These are phyloP conservation scores for Mortierella alpina DNA, from an alignment of 192 early-diverging fungal genomes.

Conservation along the genomic window DNA sequence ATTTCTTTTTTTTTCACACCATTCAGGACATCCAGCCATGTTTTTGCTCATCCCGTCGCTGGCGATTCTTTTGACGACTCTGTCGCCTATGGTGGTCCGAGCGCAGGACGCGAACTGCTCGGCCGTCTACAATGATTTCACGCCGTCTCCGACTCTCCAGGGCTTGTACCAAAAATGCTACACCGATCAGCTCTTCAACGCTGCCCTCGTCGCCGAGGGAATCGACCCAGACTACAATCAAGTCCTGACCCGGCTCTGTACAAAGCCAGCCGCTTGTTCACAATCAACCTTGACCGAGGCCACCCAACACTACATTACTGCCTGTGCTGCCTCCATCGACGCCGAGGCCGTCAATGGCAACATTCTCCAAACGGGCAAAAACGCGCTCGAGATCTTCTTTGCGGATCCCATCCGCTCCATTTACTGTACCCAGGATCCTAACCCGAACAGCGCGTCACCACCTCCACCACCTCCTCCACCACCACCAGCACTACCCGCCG, in stretches of 20 bases:
- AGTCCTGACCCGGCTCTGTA: conserved; percentile 19
- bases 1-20: no score
- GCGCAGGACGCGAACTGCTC: conserved; percentile 31
- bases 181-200: conserved; percentile 28
- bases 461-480: background rate
- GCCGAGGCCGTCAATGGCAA: conserved; percentile 24
- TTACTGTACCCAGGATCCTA: conserved; percentile 25
- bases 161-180: conserved; percentile 20
- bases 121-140: conserved; percentile 18
- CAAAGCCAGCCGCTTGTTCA: conserved; percentile 9
- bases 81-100: background rate
- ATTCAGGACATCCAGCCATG: background rate
- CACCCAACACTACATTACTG: conserved; percentile 5
- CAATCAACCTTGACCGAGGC: conserved; percentile 17
- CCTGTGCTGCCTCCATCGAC: conserved; percentile 21
- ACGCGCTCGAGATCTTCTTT: conserved; percentile 28
- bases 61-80: background rate
- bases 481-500: background rate
- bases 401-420: conserved; percentile 14
- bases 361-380: conserved; percentile 25
- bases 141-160: background rate
- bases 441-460: background rate
- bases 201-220: conserved; percentile 24
- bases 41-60: background rate
- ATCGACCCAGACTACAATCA: conserved; percentile 16